Base-by-base conservation (phyloP, 768 basidiomycete species). In the Trametes cingulata region DNA sequence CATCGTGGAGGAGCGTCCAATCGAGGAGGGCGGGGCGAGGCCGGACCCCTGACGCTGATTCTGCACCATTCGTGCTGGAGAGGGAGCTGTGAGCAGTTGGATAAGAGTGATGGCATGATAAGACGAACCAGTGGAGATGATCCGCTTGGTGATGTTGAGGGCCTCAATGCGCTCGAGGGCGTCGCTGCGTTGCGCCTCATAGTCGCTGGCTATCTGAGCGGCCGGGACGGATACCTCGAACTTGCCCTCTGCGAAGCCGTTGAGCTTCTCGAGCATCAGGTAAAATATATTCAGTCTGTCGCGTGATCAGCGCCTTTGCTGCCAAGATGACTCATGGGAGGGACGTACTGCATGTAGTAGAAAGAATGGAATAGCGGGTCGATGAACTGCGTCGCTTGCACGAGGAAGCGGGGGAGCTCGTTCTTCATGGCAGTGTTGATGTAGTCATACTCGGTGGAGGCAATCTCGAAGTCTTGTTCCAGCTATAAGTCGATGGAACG, bases 341-440 rank as follows among this genome's bases (percentile, higher is more conserved):
- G 19, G 27, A 85, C 94, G 70, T 69, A 95, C 93, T 98, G 94
- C 95, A 99, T 98, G 74, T 96, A 99, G 80, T 90, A 99, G 81
- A 95, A 95, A 17, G 94, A 96, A 68, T 96, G 90, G 84, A 98
- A 99, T n/a, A 98, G 78, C 0, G 97, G 97, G 65, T 95, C 90
- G 71, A 98, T 93, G 75, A 98, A 98, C 64, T 87, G 85, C 2
- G 93, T 90, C 1, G 90, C 80, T 62, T 98, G 83, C 27, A 78
- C 79, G 83, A 98, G 87, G 80, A 98, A 98, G n/a, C 85, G 85
- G 2, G 95, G 95, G 33, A 99, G 79, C 69, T 99, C 97, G 58
- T 85, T 81, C 78, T 99, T 98, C 75, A 98, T 77, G 6, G 88
- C 82, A 61, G 81, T 87, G 72, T 96, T 98, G 76, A 94, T 90